Evolutionary conservation across 352 stramenopile species (phyloP), one percentile per base, ranked within the genome.

Genomic region (Pythium phragmiticola): DNA sequence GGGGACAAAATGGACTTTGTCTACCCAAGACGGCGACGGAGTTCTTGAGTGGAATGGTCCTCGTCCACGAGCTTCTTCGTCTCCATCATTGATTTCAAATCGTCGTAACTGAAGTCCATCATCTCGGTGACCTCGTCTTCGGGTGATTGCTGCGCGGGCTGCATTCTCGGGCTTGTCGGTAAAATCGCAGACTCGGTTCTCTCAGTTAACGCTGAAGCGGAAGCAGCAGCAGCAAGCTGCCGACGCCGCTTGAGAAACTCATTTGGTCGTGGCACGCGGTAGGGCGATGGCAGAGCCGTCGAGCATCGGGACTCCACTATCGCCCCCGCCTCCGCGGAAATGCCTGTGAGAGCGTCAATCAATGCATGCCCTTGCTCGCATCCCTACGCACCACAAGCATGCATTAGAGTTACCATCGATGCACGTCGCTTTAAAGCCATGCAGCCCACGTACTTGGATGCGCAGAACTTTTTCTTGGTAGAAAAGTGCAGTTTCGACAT

Each of bases 41-140:
- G 80, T 7, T 76, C 73, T 12, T 77, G 75, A 9, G 79, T 82
- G 23, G 78, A 83, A 26, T 85, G 72, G 49, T 87, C 82, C 19
- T 88, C 74, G 13, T 84, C 63, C 14, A 55, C 33, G 7, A 57
- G 43, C 55, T 60, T 57, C 34, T 67, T 65, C 2, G 63, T 51
- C 30, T 86, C 79, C 62, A 90, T 60, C 79, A 90, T 88, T 26
- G 74, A 63, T 36, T 82, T 78, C 26, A 90, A 83, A 39, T 92
- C 79, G 28, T 81, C 68, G 2, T 70, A 71, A 26, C 50, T 74
- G 21, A 90, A 66, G 33, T 85, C 71, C 23, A 61, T 60, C 8
- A 39, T 23, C 28, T 50, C 39, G 9, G 30, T 16, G 23, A 21
- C 21, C 9, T 16, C 36, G 8, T 63, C 53, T 47, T 63, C 54